Evolutionary conservation across 2,329 filamentous ascomycete species (phyloP).

Genomic region (Diaporthe amygdali): DNA sequence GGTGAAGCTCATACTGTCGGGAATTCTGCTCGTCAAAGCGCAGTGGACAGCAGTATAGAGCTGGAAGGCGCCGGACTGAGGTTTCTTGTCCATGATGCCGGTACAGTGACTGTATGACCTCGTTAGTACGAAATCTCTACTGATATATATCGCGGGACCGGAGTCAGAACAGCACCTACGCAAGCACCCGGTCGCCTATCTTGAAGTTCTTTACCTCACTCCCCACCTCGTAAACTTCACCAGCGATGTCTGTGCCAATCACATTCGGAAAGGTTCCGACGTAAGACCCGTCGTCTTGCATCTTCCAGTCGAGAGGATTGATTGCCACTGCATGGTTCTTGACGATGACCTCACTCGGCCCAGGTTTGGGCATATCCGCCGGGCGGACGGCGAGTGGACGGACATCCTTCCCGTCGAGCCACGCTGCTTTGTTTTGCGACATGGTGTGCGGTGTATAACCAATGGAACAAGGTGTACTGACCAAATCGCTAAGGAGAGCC

Average conservation of each 20-base stretch:
- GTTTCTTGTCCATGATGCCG: not conserved
- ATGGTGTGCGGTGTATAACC: not conserved
- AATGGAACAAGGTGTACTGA: accelerated
- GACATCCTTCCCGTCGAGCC: not conserved
- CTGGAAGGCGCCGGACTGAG: constrained; percentile 25
- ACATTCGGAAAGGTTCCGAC: constrained; percentile 33
- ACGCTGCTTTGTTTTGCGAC: constrained; percentile 17
- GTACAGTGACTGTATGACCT: not conserved
- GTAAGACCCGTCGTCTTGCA: constrained; percentile 34
- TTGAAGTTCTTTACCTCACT: constrained; percentile 27
- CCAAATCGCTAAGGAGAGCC: too few relatives aligned
- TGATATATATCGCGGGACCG: too few relatives aligned
- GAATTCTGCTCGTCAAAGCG: not conserved
- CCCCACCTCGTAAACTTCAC: constrained; percentile 29
- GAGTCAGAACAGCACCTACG: not conserved
- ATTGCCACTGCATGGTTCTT: constrained; percentile 30
- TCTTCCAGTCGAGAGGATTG: constrained; percentile 34
- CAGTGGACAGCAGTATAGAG: constrained; percentile 13
- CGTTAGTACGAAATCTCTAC: not conserved
- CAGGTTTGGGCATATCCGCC: constrained; percentile 20
- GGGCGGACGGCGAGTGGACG: not conserved
- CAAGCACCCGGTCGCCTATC: constrained; percentile 30
- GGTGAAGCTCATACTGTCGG: not conserved
- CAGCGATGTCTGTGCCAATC: constrained; percentile 31
- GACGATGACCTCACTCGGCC: constrained; percentile 25